A percentile compares a stretch with the other conserved stretches of the same genome.
Evolutionary conservation across 1,284 basidiomycete genomes (phyloP).

Genomic region (Afroboletus lepidellus): DNA sequence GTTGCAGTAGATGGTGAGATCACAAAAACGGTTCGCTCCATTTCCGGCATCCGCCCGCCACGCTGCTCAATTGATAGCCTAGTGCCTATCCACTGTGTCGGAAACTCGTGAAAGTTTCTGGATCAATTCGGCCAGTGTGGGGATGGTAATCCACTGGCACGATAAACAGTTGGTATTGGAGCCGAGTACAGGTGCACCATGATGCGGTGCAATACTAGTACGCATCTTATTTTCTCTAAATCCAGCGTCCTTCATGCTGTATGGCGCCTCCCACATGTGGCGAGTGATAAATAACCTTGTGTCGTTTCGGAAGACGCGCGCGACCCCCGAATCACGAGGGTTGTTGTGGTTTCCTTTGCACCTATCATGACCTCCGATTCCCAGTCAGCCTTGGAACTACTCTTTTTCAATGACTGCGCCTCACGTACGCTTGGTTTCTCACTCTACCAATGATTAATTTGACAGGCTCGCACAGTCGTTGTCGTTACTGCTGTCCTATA

Average conservation of each 20-base stretch:
- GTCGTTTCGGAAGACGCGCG: too few relatives aligned
- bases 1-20: too few relatives aligned
- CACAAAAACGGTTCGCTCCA: too few relatives aligned
- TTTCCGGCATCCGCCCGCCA: too few relatives aligned
- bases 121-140: too few relatives aligned
- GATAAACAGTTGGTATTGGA: too few relatives aligned
- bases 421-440: not conserved
- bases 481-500: not conserved
- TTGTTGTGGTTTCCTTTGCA: not conserved
- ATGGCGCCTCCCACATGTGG: not conserved
- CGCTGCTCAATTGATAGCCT: too few relatives aligned
- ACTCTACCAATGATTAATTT: not conserved
- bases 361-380: not conserved
- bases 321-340: not conserved
- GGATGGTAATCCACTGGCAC: too few relatives aligned
- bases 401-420: not conserved
- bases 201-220: constrained; percentile 5
- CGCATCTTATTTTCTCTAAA: not conserved
- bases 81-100: too few relatives aligned
- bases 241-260: not conserved
- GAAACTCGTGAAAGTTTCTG: too few relatives aligned
- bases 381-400: not conserved
- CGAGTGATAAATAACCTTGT: not conserved
- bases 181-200: not conserved
- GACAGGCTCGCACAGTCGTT: not conserved